phyloP scores from a whole-genome alignment of 164 flowering plant species.

The Taxillus chinensis region DNA sequence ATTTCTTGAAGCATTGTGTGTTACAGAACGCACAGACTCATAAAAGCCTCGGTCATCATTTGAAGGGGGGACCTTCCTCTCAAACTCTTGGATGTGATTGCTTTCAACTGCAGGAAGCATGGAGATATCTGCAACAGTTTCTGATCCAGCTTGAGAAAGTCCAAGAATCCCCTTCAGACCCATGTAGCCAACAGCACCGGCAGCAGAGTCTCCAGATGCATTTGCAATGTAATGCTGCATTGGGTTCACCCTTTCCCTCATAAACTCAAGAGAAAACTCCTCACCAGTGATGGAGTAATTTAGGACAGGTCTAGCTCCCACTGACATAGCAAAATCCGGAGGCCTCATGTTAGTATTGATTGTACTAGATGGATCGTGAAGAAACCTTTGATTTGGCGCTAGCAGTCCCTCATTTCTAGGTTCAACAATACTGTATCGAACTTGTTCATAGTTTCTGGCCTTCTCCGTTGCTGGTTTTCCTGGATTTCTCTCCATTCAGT shows the following conservation, averaged over 20 bases:
- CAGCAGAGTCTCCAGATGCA: constrained; percentile 26
- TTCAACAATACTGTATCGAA: constrained; percentile 23
- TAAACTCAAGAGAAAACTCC: constrained; percentile 86
- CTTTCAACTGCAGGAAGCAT: constrained; percentile 28
- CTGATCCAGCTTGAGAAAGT: constrained; percentile 43
- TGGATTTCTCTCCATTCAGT: constrained; percentile 30
- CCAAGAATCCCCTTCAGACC: constrained; percentile 56
- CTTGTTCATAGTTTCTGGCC: constrained; percentile 29
- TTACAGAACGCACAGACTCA: constrained; percentile 31
- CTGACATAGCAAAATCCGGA: constrained; percentile 30
- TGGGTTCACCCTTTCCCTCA: constrained; percentile 61
- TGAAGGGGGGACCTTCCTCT: constrained; percentile 24
- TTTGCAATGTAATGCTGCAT: constrained; percentile 30
- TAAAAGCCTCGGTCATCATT: constrained; percentile 25
- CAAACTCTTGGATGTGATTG: constrained; percentile 29
- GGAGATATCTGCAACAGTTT: constrained; percentile 56
- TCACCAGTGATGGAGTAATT: constrained; percentile 90
- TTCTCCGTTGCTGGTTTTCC: constrained; percentile 26
- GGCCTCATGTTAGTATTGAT: constrained; percentile 35
- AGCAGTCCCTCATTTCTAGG: constrained; percentile 32
- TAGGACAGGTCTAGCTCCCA: constrained; percentile 43
- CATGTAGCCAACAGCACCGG: constrained; percentile 31
- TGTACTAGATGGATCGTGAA: constrained; percentile 34
- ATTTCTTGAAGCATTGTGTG: constrained; percentile 28
- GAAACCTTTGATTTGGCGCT: constrained; percentile 29